Base-by-base conservation (phyloP, 495 filamentous ascomycete genomes). In the Aspergillus saccharolyticus region DNA sequence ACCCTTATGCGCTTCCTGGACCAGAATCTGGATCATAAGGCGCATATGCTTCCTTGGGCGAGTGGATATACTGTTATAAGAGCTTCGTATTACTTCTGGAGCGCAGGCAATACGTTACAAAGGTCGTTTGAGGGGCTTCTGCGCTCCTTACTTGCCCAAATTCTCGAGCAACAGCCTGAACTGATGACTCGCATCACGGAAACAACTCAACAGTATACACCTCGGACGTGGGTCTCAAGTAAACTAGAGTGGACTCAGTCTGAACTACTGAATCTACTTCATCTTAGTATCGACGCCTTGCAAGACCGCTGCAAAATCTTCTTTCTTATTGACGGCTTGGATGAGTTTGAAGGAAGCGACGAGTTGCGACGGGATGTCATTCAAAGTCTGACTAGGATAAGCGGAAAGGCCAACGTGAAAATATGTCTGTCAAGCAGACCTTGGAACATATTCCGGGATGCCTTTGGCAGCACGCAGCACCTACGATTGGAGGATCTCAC, bases 31-130 rank as follows among this genome's bases (percentile, higher is more conserved):
- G 4, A 51, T 25, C 3, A 8, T 20, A 10, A 51, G 28, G 21
- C 25, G 14, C 48, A 51, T 24, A 51, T 51, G 48, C 48, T 51
- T 39, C 48, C 48, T 5, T 51, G 48, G 48, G 48, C 48, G 2
- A 16, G 25, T 16, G 21, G 14, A 2, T 24, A 9, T 51, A 28
- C 48, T 25, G 48, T 51, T 14, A 15, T 51, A 19, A 1, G 48
- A 14, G 48, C 48, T 8, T 25, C n/a, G 4, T 28, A 51, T 51
- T 51, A 16, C 17, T 51, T 39, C 28, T 51, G 48, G 48, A 28
- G 20, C 20, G 8, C 48, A 25, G 48, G 48, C 1, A 51, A 51
- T 18, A 10, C 14, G 18, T 21, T 51, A 25, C 20, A 51, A 21
- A 51, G 30, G 48, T 51, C 48, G 2, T 25, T 28, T 4, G 20